Conservation (phyloP, 345 rosid genomes). For the Citrus maxima region DNA sequence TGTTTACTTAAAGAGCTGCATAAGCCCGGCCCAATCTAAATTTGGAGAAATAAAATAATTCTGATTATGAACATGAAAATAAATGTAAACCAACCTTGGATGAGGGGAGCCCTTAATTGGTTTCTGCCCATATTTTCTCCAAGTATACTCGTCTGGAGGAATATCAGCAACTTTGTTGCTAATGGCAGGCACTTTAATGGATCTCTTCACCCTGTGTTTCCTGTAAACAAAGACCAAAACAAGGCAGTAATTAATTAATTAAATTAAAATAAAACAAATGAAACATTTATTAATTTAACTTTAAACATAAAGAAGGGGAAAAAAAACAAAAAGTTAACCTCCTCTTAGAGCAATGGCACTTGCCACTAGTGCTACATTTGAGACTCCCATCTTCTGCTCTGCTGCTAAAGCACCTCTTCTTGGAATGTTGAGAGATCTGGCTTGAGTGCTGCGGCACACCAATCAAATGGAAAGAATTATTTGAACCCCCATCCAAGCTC, state of each 20-base stretch:
- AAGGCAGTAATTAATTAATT: not conserved
- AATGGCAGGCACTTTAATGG: slow-evolving; percentile 83
- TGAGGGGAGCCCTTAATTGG: slow-evolving; percentile 84
- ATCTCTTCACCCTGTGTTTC: slow-evolving; percentile 60
- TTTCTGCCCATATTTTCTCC: slow-evolving; percentile 89
- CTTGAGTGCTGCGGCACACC: slow-evolving; percentile 51
- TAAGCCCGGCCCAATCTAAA: not conserved
- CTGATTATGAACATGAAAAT: not conserved
- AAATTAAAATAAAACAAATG: not conserved
- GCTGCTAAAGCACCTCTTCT: slow-evolving; percentile 55
- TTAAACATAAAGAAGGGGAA: too few species aligned
- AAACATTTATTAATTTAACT: not conserved
- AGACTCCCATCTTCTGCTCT: slow-evolving; percentile 55
- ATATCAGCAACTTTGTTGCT: slow-evolving; percentile 84
- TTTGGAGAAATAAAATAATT: not conserved
- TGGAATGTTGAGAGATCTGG: slow-evolving; percentile 44
- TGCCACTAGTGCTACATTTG: slow-evolving; percentile 56
- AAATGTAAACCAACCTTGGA: slow-evolving; percentile 51
- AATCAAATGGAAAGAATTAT: slow-evolving; percentile 51
- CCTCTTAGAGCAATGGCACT: slow-evolving; percentile 79
- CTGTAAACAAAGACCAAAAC: slow-evolving; percentile 27
- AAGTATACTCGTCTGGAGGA: slow-evolving; percentile 81
- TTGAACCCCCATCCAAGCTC: slow-evolving; percentile 49
- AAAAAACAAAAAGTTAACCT: slow-evolving; percentile 31
- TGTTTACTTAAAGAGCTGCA: not conserved